Evolutionary conservation across 83 land plant species (phyloP).

Genomic region (Picea engelmannii): DNA sequence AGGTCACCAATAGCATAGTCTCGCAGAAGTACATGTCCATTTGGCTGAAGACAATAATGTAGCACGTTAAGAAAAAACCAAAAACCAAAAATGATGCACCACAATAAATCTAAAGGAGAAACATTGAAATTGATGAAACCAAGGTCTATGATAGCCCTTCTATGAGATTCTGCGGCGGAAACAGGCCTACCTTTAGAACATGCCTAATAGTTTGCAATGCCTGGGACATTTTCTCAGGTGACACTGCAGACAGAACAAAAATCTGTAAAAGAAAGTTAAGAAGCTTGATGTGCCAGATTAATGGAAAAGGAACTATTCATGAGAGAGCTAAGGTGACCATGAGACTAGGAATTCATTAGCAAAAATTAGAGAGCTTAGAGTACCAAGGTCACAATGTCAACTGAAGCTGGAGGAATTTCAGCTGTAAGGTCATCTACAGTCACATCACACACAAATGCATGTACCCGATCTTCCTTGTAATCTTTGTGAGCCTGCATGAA

Average conservation of each 20-base stretch:
- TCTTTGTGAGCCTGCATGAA: conserved; percentile 82
- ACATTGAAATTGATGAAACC: not conserved
- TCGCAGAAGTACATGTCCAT: conserved; percentile 85
- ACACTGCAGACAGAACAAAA: conserved; percentile 92
- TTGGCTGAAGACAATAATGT: conserved; percentile 57
- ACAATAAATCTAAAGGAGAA: conserved; percentile 1
- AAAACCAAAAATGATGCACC: not conserved
- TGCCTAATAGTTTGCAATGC: conserved; percentile 81
- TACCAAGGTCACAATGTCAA: conserved; percentile 95
- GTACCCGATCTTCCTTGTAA: conserved; percentile 51
- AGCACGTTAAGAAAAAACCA: not conserved
- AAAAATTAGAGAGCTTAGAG: not conserved
- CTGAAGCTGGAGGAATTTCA: conserved; percentile 64
- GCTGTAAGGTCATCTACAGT: conserved; percentile 72
- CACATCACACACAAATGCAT: conserved; percentile 94
- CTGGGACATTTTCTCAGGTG: conserved; percentile 89
- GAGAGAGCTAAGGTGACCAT: not conserved
- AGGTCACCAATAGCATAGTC: conserved; percentile 98
- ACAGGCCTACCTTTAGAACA: conserved; percentile 70
- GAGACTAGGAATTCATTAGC: not conserved
- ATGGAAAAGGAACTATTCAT: not conserved
- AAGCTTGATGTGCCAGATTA: not conserved
- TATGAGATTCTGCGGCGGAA: not conserved
- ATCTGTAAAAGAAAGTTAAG: conserved; percentile 65
- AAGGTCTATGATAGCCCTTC: not conserved